Evolutionary conservation across 345 rosid genomes (phyloP), one percentile per base, ranked within the genome.

Genomic region (Erodium maritimum): DNA sequence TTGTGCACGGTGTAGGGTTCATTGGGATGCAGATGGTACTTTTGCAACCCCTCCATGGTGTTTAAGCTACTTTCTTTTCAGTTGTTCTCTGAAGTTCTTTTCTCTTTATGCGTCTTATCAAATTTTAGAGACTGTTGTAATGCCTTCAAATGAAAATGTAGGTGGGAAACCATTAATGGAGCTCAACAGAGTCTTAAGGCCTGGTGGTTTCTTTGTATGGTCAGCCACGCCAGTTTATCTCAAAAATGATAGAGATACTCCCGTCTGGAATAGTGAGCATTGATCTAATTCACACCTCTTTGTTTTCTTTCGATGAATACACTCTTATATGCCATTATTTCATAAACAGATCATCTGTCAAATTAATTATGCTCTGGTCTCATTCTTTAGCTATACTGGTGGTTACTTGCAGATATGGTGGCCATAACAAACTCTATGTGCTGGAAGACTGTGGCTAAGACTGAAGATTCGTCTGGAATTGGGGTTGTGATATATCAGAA

Each of bases 1-100:
- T 69, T 91, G 98, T 67, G 98, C 98, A 5, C 73, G 96, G 54
- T 91, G 98, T 75, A 82, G 96, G 71, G 96, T 91, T 65, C 96
- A 91, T 63, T 91, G 96, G 96, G 95, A 91, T 65, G 98, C 85
- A 48, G 81, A 81, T 75, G 96, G 95, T 84, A 75, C 16, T 52
- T 45, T 2, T 55, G 1, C 34, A 9, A 54, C 17, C 48, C 48
- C 48, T 11, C 11, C 14, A 7, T 42, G 17, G 48, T 42, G 0
- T 42, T 42, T 16, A 42, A 16, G 14, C 16, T 42, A 42, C 8
- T 42, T 42, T 42, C 17, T 10, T 42, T 7, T 10, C 48, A 42
- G 17, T 42, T 42, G 48, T 42, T 42, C 2, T 7, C 48, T 42
- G 48, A 42, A 42, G 14, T 42, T 42, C 8, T 42, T 14, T 10